Conservation (phyloP, 2,329 filamentous ascomycete genomes). For the Fusarium foetens region DNA sequence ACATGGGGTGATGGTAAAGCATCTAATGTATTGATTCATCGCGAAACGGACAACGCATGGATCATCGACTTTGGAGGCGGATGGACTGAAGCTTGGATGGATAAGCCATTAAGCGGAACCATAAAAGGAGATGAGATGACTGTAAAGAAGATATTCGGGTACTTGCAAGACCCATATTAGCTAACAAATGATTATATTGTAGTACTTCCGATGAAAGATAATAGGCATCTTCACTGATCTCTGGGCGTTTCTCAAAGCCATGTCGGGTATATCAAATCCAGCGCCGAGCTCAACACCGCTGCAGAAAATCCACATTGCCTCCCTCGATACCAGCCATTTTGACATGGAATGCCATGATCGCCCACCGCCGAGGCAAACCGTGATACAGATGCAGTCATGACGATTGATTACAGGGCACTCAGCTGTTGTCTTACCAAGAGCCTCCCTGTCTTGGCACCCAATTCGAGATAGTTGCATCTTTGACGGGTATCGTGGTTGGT, state of each 20-base stretch:
- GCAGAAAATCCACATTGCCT: no score
- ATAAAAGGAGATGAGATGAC: background rate
- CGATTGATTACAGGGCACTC: no score
- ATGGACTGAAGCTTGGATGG: background rate
- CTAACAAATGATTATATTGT: no score
- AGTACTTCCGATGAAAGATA: no score
- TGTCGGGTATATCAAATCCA: no score
- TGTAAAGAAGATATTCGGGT: background rate
- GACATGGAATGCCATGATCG: background rate
- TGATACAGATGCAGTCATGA: no score
- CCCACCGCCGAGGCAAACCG: no score
- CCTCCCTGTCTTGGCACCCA: background rate
- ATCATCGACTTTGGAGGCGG: background rate
- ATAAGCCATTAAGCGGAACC: background rate
- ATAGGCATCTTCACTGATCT: no score
- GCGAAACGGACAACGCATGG: background rate
- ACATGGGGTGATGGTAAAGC: background rate
- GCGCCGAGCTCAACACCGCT: no score
- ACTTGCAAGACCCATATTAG: no score
- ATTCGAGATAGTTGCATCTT: background rate
- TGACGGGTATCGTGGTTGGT: background rate
- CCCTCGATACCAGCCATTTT: background rate
- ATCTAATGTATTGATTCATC: background rate
- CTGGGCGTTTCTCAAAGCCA: no score
- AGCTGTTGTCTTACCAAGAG: background rate